phyloP scores from a whole-genome alignment of 2,329 filamentous ascomycete species.

The Ustulina deusta region DNA sequence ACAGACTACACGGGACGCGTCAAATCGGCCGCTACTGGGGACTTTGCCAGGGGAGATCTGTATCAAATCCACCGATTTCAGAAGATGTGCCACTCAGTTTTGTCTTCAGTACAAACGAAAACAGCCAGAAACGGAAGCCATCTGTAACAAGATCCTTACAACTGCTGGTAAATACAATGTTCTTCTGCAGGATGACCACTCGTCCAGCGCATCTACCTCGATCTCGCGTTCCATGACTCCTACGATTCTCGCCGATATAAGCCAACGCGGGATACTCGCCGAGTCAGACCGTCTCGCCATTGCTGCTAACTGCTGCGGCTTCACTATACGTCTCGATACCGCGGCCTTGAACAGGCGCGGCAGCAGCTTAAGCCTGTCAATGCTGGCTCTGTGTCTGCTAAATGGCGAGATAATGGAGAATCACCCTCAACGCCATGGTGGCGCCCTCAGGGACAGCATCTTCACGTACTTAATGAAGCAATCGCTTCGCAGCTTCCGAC shows the following conservation, averaged over 20 bases:
- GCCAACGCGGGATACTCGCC: constrained; percentile 42
- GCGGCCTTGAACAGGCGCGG: constrained; percentile 38
- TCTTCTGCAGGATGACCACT: constrained; percentile 44
- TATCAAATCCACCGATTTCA: constrained; percentile 46
- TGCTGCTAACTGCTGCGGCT: constrained; percentile 48
- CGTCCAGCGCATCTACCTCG: constrained; percentile 24
- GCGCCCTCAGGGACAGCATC: constrained; percentile 43
- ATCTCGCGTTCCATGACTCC: constrained; percentile 49
- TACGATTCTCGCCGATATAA: constrained; percentile 46
- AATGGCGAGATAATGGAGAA: constrained; percentile 51
- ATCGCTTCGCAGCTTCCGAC: constrained; percentile 46
- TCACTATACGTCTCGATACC: constrained; percentile 46
- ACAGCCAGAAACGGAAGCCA: constrained; percentile 32
- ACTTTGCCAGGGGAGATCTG: constrained; percentile 45
- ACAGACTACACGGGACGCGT: constrained; percentile 33
- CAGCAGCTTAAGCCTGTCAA: constrained; percentile 46
- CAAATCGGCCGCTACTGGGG: constrained; percentile 40
- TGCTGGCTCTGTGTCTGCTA: constrained; percentile 47
- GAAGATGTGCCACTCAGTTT: constrained; percentile 44
- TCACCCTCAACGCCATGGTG: constrained; percentile 35
- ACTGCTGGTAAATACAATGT: constrained; percentile 48
- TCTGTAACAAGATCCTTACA: constrained; percentile 46
- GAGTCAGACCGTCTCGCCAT: constrained; percentile 50
- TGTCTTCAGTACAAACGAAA: constrained; percentile 45
- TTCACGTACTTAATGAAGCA: constrained; percentile 46